phyloP scores from a whole-genome alignment of 805 yeast species.

The Cyberlindnera suaveolens region DNA sequence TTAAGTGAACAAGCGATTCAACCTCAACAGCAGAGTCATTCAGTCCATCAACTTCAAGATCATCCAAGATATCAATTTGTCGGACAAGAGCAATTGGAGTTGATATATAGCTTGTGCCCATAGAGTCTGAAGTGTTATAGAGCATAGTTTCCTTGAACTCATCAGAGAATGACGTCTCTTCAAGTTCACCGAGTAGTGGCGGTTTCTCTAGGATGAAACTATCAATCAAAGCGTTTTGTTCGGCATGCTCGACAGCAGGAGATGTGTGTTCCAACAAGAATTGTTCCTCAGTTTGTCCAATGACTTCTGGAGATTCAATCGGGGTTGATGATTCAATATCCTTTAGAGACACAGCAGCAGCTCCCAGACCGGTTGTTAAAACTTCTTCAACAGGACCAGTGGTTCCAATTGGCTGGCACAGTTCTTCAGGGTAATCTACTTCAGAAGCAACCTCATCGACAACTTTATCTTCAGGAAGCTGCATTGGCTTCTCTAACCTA shows the following conservation, averaged over 20 bases:
- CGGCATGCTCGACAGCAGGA: neutral
- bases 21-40: no score
- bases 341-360: no score
- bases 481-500: no score
- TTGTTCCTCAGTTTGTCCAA: constrained; percentile 5
- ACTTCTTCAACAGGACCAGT: no score
- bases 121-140: constrained; percentile 12
- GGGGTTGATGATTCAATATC: no score
- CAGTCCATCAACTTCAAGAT: neutral
- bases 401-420: no score
- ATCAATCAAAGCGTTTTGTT: neutral
- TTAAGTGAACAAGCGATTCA: no score
- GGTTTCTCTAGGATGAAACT: constrained; percentile 4
- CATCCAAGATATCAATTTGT: constrained; percentile 1
- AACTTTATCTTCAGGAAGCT: no score
- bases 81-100: neutral
- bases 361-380: no score
- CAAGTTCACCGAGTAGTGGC: constrained; percentile 3
- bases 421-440: no score
- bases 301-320: neutral
- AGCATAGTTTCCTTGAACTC: constrained; percentile 15
- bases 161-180: constrained; percentile 12
- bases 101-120: constrained; percentile 11
- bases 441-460: no score
- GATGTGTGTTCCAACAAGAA: constrained; percentile 8